These are phyloP conservation scores for Seminavis robusta DNA, from an alignment of 108 stramenopile genomes.

Conservation along the genomic window DNA sequence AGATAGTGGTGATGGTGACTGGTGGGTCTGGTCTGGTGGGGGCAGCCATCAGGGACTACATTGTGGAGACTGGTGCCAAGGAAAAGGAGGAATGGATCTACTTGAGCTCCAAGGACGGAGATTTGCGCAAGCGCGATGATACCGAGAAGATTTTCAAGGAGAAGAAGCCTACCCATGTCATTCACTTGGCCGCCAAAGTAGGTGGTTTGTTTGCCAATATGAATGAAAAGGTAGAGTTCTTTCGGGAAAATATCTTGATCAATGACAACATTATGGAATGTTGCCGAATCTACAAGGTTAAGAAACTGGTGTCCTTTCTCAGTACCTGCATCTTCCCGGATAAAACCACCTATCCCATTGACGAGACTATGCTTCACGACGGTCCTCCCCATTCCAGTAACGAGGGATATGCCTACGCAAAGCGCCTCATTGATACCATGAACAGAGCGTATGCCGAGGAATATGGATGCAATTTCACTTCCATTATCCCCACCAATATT, in stretches of 20 bases:
- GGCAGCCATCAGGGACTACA: slow-evolving; percentile 83
- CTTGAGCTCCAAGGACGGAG: slow-evolving; percentile 79
- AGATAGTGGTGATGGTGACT: slow-evolving; percentile 94
- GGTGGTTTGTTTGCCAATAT: slow-evolving; percentile 95
- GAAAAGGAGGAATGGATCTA: slow-evolving; percentile 67
- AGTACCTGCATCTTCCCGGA: slow-evolving; percentile 99
- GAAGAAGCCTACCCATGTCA: slow-evolving; percentile 94
- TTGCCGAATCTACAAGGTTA: slow-evolving; percentile 91
- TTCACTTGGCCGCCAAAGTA: slow-evolving; percentile 98
- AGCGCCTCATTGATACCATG: slow-evolving; percentile 98
- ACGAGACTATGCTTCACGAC: slow-evolving; percentile 98
- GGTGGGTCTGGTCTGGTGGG: slow-evolving; percentile 98
- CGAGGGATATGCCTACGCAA: slow-evolving; percentile 98
- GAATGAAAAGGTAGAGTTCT: slow-evolving; percentile 96
- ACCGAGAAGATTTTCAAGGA: slow-evolving; percentile 93
- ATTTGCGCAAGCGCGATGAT: slow-evolving; percentile 69
- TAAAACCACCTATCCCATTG: slow-evolving; percentile 99
- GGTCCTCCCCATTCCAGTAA: slow-evolving; percentile 96
- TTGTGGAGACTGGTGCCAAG: slow-evolving; percentile 34
- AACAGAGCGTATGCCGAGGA: slow-evolving; percentile 96
- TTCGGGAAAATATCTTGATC: slow-evolving; percentile 97
- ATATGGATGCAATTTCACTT: slow-evolving; percentile 96
- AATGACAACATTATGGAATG: slow-evolving; percentile 96
- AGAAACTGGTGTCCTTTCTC: slow-evolving; percentile 96
- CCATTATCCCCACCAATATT: slow-evolving; percentile 98